phyloP scores from a whole-genome alignment of 169 alveolate genomes.

The Cryptosporidium tyzzeri region DNA sequence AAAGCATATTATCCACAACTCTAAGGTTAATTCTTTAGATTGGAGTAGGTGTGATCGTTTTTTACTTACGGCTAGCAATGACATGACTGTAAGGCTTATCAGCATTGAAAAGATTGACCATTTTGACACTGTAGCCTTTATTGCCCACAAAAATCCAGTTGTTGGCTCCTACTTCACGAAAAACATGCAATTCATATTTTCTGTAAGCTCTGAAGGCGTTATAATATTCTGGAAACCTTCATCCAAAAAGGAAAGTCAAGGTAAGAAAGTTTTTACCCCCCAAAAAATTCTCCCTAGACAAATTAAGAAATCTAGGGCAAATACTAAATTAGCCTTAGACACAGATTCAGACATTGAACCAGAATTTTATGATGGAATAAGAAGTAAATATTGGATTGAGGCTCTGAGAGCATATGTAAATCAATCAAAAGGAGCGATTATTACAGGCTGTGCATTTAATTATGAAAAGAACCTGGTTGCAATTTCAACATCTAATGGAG shows the following conservation, averaged over 20 bases:
- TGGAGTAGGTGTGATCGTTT: conserved; percentile 84
- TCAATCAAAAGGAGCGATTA: conserved; percentile 45
- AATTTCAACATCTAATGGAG: conserved; percentile 56
- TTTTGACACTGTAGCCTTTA: conserved; percentile 84
- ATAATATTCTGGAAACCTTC: conserved; percentile 83
- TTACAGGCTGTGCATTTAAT: conserved; percentile 60
- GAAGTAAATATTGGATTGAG: conserved; percentile 55
- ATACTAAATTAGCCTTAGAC: background rate
- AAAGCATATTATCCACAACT: conserved; percentile 84
- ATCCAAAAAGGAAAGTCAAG: conserved; percentile 20
- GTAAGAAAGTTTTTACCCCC: conserved; percentile 13
- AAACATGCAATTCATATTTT: conserved; percentile 83
- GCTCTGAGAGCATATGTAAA: conserved; percentile 54
- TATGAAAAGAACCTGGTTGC: conserved; percentile 35
- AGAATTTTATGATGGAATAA: background rate
- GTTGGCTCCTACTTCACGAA: conserved; percentile 85
- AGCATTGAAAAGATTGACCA: conserved; percentile 80
- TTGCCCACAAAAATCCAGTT: conserved; percentile 83
- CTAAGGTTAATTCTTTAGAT: conserved; percentile 81
- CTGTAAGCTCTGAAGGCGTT: conserved; percentile 87
- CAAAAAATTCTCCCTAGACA: conserved; percentile 44
- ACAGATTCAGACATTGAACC: background rate
- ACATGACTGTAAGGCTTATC: conserved; percentile 87
- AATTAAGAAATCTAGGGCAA: background rate
- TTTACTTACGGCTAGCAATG: conserved; percentile 84